Percentiles rank a stretch among this genome's conserved stretches.
phyloP scores from a whole-genome alignment of 1,284 basidiomycete species.

The Rhodofomes roseus region DNA sequence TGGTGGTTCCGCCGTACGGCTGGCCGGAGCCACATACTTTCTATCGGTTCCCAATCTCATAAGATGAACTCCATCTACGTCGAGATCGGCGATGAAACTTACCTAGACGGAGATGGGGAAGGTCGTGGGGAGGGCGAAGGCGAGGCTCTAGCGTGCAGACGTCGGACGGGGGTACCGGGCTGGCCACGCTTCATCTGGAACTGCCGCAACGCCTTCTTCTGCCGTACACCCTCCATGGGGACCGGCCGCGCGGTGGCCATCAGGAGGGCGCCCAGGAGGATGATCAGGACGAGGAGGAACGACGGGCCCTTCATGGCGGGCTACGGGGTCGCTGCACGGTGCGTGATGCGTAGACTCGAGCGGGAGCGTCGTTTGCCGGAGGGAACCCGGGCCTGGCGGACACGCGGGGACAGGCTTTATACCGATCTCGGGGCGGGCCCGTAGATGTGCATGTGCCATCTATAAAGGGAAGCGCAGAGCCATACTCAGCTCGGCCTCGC shows the following conservation, averaged over 20 bases:
- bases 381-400: neutral
- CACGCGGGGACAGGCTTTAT: neutral
- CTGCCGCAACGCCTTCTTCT: slow-evolving; percentile 13
- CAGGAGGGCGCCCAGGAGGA: slow-evolving; percentile 15
- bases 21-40: neutral
- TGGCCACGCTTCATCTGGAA: slow-evolving; percentile 1
- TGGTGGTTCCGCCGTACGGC: neutral
- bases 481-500: neutral
- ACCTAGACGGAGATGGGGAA: neutral
- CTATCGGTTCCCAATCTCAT: neutral
- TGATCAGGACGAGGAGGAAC: slow-evolving; percentile 16
- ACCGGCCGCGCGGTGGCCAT: slow-evolving; percentile 11
- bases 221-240: slow-evolving; percentile 11
- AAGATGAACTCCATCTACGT: neutral
- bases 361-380: neutral
- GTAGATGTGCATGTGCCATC: neutral
- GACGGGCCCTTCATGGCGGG: slow-evolving; percentile 16
- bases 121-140: neutral
- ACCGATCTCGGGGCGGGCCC: neutral
- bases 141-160: neutral
- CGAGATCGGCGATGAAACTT: neutral
- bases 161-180: neutral
- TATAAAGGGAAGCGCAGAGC: neutral
- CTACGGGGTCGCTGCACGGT: neutral
- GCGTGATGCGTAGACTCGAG: neutral